These are phyloP conservation scores for Sugiyamaella mastotermitis DNA, from an alignment of 805 yeast genomes.

Conservation along the genomic window DNA sequence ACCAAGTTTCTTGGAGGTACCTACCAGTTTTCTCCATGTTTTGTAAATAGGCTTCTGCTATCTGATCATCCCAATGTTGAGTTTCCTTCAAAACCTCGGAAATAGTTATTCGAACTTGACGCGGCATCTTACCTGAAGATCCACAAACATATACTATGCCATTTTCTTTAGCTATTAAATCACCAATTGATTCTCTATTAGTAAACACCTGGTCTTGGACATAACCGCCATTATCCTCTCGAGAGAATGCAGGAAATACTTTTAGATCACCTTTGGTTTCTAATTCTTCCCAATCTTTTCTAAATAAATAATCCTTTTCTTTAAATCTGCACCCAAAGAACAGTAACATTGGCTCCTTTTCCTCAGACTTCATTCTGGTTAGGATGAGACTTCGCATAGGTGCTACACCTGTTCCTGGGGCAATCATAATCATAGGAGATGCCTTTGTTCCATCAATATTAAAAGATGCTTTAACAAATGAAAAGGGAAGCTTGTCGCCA, in stretches of 20 bases:
- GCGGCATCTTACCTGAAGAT: slow-evolving; percentile 90
- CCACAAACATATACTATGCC: slow-evolving; percentile 83
- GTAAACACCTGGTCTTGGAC: slow-evolving; percentile 70
- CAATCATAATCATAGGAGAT: slow-evolving; percentile 63
- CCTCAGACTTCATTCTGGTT: slow-evolving; percentile 11
- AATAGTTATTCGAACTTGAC: slow-evolving; percentile 75
- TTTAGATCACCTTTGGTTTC: slow-evolving; percentile 29
- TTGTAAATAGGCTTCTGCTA: slow-evolving; percentile 46
- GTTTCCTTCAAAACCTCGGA: slow-evolving; percentile 51
- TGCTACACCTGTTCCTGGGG: slow-evolving; percentile 97
- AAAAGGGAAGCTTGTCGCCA: slow-evolving; percentile 49
- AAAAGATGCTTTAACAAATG: slow-evolving; percentile 35
- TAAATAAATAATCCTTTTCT: slow-evolving; percentile 64
- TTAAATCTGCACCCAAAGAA: slow-evolving; percentile 72
- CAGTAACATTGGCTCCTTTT: slow-evolving; percentile 35
- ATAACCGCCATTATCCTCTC: slow-evolving; percentile 48
- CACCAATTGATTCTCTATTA: slow-evolving; percentile 43
- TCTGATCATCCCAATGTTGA: slow-evolving; percentile 36
- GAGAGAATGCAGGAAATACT: slow-evolving; percentile 39
- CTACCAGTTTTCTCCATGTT: slow-evolving; percentile 58
- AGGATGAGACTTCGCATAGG: slow-evolving; percentile 76
- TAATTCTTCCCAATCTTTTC: slow-evolving; percentile 44
- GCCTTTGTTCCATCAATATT: too few relatives aligned
- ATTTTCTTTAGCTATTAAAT: slow-evolving; percentile 45
- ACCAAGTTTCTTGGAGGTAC: slow-evolving; percentile 91